These are phyloP conservation scores for Teratosphaeria nubilosa DNA, from an alignment of 2,329 filamentous ascomycete genomes.

Conservation along the genomic window DNA sequence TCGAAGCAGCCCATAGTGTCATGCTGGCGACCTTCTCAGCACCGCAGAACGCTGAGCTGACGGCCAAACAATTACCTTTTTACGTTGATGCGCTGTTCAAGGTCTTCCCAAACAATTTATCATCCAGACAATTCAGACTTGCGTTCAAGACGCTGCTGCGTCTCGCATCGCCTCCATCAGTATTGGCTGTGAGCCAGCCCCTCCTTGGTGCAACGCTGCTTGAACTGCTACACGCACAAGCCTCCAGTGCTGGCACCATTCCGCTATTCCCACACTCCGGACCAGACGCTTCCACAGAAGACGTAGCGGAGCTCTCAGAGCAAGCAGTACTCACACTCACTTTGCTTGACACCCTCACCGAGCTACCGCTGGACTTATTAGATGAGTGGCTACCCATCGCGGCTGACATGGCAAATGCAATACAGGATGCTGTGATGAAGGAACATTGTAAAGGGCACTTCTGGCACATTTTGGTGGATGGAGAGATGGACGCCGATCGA, in stretches of 20 bases:
- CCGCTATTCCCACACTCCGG: constrained; percentile 33
- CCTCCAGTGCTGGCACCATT: constrained; percentile 43
- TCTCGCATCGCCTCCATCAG: constrained; percentile 69
- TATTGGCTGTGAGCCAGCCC: constrained; percentile 61
- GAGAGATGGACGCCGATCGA: constrained; percentile 82
- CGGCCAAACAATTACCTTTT: constrained; percentile 63
- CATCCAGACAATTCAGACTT: constrained; percentile 74
- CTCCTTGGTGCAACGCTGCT: constrained; percentile 70
- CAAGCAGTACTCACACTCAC: constrained; percentile 68
- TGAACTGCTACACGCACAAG: constrained; percentile 63
- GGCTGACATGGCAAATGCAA: constrained; percentile 55
- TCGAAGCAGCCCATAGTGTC: constrained; percentile 78
- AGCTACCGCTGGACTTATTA: constrained; percentile 57
- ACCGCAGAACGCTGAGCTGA: constrained; percentile 63
- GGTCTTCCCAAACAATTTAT: constrained; percentile 68
- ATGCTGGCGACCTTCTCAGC: constrained; percentile 71
- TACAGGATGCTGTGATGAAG: constrained; percentile 47
- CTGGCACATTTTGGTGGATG: constrained; percentile 67
- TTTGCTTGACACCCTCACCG: constrained; percentile 68
- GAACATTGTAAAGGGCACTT: constrained; percentile 59
- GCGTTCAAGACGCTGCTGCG: constrained; percentile 79
- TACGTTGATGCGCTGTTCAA: constrained; percentile 74
- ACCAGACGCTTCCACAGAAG: constrained; percentile 11
- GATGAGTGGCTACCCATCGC: constrained; percentile 72
- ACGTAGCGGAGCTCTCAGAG: constrained; percentile 50